Base-by-base conservation (phyloP, 2,329 filamentous ascomycete species). In the Stenocarpella maydis region DNA sequence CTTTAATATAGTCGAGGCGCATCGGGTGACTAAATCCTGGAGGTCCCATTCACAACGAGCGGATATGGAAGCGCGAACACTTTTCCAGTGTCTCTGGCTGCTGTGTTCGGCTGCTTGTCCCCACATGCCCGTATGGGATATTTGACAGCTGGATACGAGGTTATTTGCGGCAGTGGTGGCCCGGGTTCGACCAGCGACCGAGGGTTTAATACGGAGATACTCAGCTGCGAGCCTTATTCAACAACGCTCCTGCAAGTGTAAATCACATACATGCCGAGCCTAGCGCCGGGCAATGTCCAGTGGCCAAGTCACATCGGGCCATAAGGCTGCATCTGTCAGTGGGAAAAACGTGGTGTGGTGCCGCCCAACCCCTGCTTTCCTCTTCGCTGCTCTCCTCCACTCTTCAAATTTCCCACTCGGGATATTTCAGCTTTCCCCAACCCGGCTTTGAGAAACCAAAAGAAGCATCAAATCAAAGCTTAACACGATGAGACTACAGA, bases 81-180 rank as follows among this genome's bases (percentile, higher is more conserved):
- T 61, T n/a, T 45, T 34, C 41, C 39, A 45, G 24, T n/a, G 10
- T 12, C 39, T 61, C 39, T n/a, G 37, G 43, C 34, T 24, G 37
- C 37, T 5, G 15, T 26, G 21, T 41, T 21, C 15, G 39, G 24
- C 10, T 37, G 26, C 55, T 47, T 61, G 39, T 45, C 39, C 2
- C 55, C 55, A 47, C 55, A 61, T 31, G n/a, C 26, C 39, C 19
- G 12, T n/a, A n/a, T n/a, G n/a, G n/a, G 45, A 21, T 61, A 45
- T 61, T 61, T 45, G 55, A 61, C 55, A 61, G 55, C 19, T 28
- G 55, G 55, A 61, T 61, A 61, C 55, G 55, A 61, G 55, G 17
- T 60, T 28, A 28, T 2, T 28, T n/a, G 54, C 54, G 37, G n/a
- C 55, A 19, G n/a, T 15, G 21, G 6, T 1, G 3, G 9, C 31